phyloP scores from a whole-genome alignment of 352 stramenopile genomes.

The Phytophthora aleatoria region DNA sequence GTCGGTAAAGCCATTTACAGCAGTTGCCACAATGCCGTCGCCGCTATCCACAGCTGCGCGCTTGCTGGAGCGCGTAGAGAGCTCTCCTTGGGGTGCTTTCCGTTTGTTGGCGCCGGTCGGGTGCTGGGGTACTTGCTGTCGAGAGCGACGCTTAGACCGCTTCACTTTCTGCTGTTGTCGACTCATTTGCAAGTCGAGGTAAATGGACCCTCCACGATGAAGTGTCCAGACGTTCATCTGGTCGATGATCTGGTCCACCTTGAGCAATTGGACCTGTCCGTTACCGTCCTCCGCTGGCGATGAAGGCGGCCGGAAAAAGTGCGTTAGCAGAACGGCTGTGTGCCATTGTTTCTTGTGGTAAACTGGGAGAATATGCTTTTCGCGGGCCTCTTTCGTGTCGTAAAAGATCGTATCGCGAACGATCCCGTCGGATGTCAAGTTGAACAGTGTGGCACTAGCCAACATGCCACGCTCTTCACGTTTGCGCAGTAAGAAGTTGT shows the following conservation, averaged over 20 bases:
- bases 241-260: conserved; percentile 89
- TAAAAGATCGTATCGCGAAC: conserved; percentile 88
- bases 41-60: conserved; percentile 36
- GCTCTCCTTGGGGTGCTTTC: conserved; percentile 45
- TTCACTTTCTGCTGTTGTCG: conserved; percentile 87
- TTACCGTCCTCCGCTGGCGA: conserved; percentile 73
- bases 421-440: conserved; percentile 86
- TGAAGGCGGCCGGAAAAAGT: conserved; percentile 80
- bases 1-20: conserved; percentile 35
- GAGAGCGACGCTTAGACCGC: conserved; percentile 49
- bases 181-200: conserved; percentile 88
- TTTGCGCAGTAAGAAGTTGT: conserved; percentile 81
- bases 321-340: conserved; percentile 81
- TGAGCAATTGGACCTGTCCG: conserved; percentile 83
- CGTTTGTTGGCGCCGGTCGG: conserved; percentile 38
- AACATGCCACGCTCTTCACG: conserved; percentile 81
- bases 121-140: conserved; percentile 25
- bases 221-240: conserved; percentile 88
- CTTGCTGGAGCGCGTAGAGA: conserved; percentile 46
- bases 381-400: conserved; percentile 83
- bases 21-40: conserved; percentile 13
- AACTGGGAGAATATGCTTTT: conserved; percentile 84
- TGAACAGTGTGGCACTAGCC: conserved; percentile 83
- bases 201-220: conserved; percentile 84
- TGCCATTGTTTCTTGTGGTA: conserved; percentile 90